These are phyloP conservation scores for Malbranchea zuffiana DNA, from an alignment of 2,329 filamentous ascomycete genomes.

Conservation along the genomic window DNA sequence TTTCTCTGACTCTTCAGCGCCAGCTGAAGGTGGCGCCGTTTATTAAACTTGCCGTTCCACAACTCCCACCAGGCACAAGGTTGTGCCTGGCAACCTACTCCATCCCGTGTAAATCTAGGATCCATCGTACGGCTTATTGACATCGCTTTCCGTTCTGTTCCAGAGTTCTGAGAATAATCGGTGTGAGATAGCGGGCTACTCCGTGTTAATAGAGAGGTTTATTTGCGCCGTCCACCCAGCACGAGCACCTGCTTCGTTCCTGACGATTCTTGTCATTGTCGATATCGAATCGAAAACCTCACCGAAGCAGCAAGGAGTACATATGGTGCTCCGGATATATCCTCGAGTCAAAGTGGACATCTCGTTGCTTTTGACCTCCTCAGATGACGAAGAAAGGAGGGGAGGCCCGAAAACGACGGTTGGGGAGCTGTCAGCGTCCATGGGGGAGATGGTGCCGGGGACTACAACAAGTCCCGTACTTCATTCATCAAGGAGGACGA, in stretches of 20 bases:
- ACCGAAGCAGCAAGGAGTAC: not conserved
- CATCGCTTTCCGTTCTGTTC: constrained; percentile 2
- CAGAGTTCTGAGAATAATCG: constrained; percentile 7
- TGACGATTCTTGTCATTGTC: not conserved
- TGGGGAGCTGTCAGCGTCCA: constrained; percentile 4
- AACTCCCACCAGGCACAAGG: not conserved
- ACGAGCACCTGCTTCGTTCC: not conserved
- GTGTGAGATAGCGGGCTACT: constrained; percentile 4
- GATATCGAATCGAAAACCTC: not conserved
- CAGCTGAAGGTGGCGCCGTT: constrained; percentile 4
- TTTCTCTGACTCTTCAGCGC: constrained; percentile 6
- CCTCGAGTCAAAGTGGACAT: constrained; percentile 18
- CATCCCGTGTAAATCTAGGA: constrained; percentile 4
- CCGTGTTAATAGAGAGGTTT: constrained; percentile 3
- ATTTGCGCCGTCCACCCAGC: not conserved
- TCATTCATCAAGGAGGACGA: too few relatives aligned
- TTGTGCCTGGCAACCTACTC: not conserved
- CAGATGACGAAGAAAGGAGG: constrained; percentile 16
- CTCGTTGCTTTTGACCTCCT: constrained; percentile 15
- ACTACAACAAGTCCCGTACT: too few relatives aligned
- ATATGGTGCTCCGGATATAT: constrained; percentile 13
- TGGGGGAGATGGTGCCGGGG: not conserved
- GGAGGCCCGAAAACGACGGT: constrained; percentile 9
- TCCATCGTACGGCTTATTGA: constrained; percentile 7
- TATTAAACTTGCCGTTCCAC: constrained; percentile 5